Evolutionary conservation across 441 rosid species (phyloP), one percentile per base, ranked within the genome.

Genomic region (Pelargonium citronellum): DNA sequence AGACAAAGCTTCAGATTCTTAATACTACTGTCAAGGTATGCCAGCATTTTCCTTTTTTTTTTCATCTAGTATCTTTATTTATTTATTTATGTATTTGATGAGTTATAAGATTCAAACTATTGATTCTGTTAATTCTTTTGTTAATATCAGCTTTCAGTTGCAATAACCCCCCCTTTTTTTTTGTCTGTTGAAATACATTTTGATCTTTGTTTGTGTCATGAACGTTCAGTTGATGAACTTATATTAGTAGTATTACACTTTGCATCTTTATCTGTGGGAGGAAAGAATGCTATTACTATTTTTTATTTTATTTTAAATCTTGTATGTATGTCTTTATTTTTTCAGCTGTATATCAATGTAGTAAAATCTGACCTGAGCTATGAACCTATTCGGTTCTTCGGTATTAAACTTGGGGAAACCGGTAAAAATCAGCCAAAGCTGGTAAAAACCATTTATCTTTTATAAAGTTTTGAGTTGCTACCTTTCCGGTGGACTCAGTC

Each of bases 1-100:
- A 92, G 83, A 81, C 92, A 76, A 92, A 92, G 81, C 91, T 90
- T 79, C 99, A 95, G 84, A 87, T 89, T 83, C 95, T 95, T 47
- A 92, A 84, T 71, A 82, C 95, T 67, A 72, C 62, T 71, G 78
- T 83, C 71, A 95, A 95, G 98, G 99, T 91, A 87, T 63, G 47
- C 24, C 61, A 4, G 8, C 61, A 55, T 55, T 55, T 16, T 17
- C 8, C 22, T 19, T 55, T 9, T 55, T 55, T 55, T 15, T 55
- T 22, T 53, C 60, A 13, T 16, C 60, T 53, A n/a, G 20, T 27
- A 27, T 27, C 30, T 27, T 27, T 27, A 27, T 27, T 27, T 27
- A 27, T 27, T 27, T 27, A 27, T 27, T 27, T 27, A 27, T 27
- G 22, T 22, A 22, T 22, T 22, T 55, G 61, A 16, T 7, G 61